Evolutionary conservation across 805 yeast species (phyloP), one percentile per base, ranked within the genome.

Genomic region (Ogataea parapolymorpha): DNA sequence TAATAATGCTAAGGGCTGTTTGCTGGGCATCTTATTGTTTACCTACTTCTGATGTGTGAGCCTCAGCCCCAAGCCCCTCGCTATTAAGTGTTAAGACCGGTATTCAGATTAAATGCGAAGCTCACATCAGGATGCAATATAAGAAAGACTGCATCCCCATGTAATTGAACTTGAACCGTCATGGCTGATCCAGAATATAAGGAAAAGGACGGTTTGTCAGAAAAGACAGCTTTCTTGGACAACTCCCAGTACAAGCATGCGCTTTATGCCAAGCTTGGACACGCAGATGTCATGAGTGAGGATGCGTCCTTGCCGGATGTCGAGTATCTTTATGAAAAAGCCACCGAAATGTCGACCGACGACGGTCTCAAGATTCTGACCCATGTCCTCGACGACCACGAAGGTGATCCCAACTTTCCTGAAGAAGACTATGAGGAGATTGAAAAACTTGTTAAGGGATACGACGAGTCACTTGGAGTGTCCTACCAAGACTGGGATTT

Each of bases 361-460:
- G 67, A 62, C 22, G 61, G 69, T 2, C 14, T 62, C 2, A 45
- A 50, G 5, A 60, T 65, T 20, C 47, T 67, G 26, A 42, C 49
- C 30, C 51, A 55, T 5, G 51, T 58, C 11, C 25, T 54, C 3
- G 49, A 42, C 3, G 60, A 59, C 3, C 64, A 58, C 32, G 45
- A 46, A 2, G 55, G 51, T 39, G 71, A 67, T 47, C 51, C 55
- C 18, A 67, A 67, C 39, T 56, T 63, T 39, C 62, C 63, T 10
- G 32, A 42, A 2, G 53, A 42, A 1, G 61, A 54, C 23, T 55
- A 46, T 20, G 54, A 54, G 2, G 17, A 33, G 11, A 40, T 44
- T 23, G 26, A 23, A 11, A 10, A 29, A n/a, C 24, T 41, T 6
- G 15, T 37, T 18, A 33, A 48, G 25, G 41, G 33, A 4, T 46